phyloP scores from a whole-genome alignment of 768 basidiomycete species.

The Mycena leptocephala region DNA sequence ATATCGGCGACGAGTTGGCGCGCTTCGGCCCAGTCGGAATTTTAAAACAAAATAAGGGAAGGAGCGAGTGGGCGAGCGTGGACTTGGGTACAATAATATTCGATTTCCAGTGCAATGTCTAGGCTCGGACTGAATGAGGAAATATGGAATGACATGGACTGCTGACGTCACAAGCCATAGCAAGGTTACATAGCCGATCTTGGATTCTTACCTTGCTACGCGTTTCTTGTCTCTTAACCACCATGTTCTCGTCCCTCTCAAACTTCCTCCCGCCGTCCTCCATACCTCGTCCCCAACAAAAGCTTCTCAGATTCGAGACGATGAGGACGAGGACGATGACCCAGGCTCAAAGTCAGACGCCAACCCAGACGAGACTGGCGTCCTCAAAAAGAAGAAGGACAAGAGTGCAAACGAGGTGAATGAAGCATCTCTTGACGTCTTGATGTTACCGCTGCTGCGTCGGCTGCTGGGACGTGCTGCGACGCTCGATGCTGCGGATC shows the following conservation, averaged over 20 bases:
- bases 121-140: too few species aligned
- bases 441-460: background rate
- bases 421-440: conserved; percentile 1
- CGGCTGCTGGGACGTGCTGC: background rate
- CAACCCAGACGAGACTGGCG: conserved; percentile 46
- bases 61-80: too few species aligned
- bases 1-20: too few species aligned
- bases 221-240: conserved; percentile 5
- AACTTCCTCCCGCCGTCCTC: conserved; percentile 68
- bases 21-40: too few species aligned
- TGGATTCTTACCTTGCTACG: background rate
- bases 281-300: conserved; percentile 49
- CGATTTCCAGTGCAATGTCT: too few species aligned
- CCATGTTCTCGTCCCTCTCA: conserved; percentile 70
- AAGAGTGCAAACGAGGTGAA: conserved; percentile 67
- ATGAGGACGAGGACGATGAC: conserved; percentile 50
- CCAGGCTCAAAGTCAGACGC: conserved; percentile 37
- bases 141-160: background rate
- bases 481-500: conserved; percentile 22
- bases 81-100: too few species aligned
- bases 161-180: background rate
- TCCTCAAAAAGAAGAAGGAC: conserved; percentile 63
- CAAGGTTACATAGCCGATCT: background rate
- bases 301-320: conserved; percentile 44
- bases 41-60: too few species aligned